Conservation (phyloP, 768 basidiomycete genomes). For the Leucosporidium scottii region DNA sequence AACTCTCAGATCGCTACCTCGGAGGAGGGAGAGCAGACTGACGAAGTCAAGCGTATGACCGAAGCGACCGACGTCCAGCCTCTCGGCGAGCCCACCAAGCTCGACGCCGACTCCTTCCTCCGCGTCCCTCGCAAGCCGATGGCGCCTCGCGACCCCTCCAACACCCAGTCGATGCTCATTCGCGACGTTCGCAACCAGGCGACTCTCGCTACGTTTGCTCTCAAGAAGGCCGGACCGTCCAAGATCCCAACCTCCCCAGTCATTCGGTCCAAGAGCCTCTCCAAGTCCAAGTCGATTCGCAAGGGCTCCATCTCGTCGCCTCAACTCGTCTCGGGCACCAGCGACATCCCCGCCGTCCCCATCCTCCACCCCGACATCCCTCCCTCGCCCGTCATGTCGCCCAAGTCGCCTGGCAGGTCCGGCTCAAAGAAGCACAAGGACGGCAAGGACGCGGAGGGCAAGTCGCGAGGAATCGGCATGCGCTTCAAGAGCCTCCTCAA, state of each 20-base stretch:
- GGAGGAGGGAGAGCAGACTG: not conserved
- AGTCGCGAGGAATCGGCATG: slow-evolving; percentile 9
- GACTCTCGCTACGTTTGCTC: slow-evolving; percentile 33
- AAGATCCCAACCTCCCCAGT: slow-evolving; percentile 6
- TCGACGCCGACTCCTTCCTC: not conserved
- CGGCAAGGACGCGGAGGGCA: not conserved
- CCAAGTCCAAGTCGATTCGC: slow-evolving; percentile 12
- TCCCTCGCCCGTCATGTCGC: not conserved
- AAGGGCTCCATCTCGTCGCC: slow-evolving; percentile 28
- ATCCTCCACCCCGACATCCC: slow-evolving; percentile 8
- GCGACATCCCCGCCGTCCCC: slow-evolving; percentile 29
- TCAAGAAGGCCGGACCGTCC: slow-evolving; percentile 27
- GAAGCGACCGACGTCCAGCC: not conserved
- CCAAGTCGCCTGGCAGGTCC: not conserved
- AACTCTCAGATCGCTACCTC: not conserved
- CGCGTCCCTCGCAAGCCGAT: slow-evolving; percentile 24
- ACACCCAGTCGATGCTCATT: slow-evolving; percentile 36
- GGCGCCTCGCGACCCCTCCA: slow-evolving; percentile 19
- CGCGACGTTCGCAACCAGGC: slow-evolving; percentile 38
- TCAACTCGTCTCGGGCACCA: slow-evolving; percentile 24
- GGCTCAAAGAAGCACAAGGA: slow-evolving; percentile 7
- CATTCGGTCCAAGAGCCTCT: not conserved
- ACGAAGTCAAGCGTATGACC: not conserved
- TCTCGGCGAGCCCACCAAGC: slow-evolving; percentile 2
- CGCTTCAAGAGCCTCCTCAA: slow-evolving; percentile 32